phyloP scores from a whole-genome alignment of 148 eudicot genomes.

The Vaccinium darrowii region DNA sequence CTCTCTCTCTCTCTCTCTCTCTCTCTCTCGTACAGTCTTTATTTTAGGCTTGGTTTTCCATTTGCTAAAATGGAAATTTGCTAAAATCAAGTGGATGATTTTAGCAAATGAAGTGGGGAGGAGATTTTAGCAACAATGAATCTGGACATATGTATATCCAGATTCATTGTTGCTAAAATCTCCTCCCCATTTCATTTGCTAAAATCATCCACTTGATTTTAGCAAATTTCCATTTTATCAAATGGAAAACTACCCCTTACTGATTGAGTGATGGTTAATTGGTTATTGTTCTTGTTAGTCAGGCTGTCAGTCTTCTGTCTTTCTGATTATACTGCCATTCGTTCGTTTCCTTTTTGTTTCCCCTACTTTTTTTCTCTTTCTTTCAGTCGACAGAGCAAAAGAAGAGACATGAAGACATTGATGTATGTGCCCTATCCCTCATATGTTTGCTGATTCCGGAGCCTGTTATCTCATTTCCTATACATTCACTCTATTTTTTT shows the following conservation, averaged over 20 bases:
- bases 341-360: not conserved
- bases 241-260: too few relatives aligned
- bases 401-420: constrained; percentile 27
- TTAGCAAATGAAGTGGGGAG: too few relatives aligned
- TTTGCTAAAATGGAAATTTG: too few relatives aligned
- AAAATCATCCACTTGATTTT: too few relatives aligned
- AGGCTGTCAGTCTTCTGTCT: constrained; percentile 1
- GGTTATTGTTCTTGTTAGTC: constrained; percentile 1
- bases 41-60: too few relatives aligned
- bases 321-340: not conserved
- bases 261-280: not conserved
- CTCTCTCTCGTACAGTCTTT: not conserved
- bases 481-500: not conserved
- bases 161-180: too few relatives aligned
- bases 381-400: constrained; percentile 43
- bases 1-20: not conserved
- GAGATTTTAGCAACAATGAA: too few relatives aligned
- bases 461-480: not conserved
- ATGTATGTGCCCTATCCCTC: constrained; percentile 34
- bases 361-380: not conserved
- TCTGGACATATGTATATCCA: too few relatives aligned
- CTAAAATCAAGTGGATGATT: too few relatives aligned
- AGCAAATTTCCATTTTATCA: too few relatives aligned
- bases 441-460: constrained; percentile 6
- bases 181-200: too few relatives aligned